phyloP scores from a whole-genome alignment of 768 basidiomycete species.

The Daedaleopsis sinensis region DNA sequence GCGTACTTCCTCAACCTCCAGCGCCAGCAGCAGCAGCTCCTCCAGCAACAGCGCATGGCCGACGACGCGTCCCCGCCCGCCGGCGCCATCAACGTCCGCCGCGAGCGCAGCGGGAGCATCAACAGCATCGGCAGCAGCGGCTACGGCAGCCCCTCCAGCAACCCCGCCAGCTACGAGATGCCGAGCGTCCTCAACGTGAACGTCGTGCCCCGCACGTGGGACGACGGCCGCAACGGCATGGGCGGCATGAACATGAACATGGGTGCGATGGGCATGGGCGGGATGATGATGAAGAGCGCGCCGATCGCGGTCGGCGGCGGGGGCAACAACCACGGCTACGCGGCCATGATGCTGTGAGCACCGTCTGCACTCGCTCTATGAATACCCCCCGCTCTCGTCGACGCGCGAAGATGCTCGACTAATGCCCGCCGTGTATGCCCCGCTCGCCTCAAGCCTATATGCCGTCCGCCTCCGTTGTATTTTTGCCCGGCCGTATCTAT shows the following conservation, averaged over 20 bases:
- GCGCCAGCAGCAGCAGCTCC: conserved; percentile 37
- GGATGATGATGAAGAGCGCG: conserved; percentile 34
- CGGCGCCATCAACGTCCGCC: conserved; percentile 18
- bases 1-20: conserved; percentile 23
- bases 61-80: conserved; percentile 11
- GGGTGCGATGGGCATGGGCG: conserved; percentile 37
- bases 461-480: too few relatives aligned
- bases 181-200: conserved; percentile 27
- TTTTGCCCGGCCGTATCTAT: too few relatives aligned
- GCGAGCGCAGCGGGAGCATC: conserved; percentile 42
- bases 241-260: conserved; percentile 38
- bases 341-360: conserved; percentile 38
- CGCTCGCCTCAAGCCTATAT: too few relatives aligned
- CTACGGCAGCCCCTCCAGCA: conserved; percentile 24
- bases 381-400: neutral
- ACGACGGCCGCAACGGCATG: conserved; percentile 31
- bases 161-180: conserved; percentile 40
- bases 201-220: conserved; percentile 29
- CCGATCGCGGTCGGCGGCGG: conserved; percentile 43
- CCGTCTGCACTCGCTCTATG: neutral
- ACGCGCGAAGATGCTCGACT: too few relatives aligned
- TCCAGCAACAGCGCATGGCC: conserved; percentile 22
- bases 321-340: conserved; percentile 41
- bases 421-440: too few relatives aligned
- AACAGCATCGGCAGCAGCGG: conserved; percentile 32